phyloP scores from a whole-genome alignment of 2,329 filamentous ascomycete genomes.

The Microcyclosporella mali region DNA sequence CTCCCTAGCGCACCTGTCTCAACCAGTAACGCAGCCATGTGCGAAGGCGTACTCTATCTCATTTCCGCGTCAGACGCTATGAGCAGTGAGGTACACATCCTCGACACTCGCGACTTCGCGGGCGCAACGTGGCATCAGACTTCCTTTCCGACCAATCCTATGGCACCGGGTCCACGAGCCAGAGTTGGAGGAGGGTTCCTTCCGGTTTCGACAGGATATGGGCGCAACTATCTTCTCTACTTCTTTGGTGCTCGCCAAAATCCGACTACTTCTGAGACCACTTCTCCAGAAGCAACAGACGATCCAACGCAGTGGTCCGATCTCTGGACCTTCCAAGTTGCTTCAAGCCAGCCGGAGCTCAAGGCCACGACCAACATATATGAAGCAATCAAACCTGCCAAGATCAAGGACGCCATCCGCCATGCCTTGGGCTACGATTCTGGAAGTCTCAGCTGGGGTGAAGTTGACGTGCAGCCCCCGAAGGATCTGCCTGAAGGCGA shows the following conservation, averaged over 20 bases:
- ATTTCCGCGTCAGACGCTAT: slow-evolving; percentile 32
- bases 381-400: slow-evolving; percentile 36
- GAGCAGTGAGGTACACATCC: slow-evolving; percentile 28
- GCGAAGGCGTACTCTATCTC: slow-evolving; percentile 35
- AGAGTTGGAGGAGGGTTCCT: slow-evolving; percentile 35
- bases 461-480: slow-evolving; percentile 36
- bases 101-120: slow-evolving; percentile 16
- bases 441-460: slow-evolving; percentile 38
- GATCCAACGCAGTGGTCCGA: slow-evolving; percentile 33
- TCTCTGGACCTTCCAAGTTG: slow-evolving; percentile 42
- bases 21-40: slow-evolving; percentile 32
- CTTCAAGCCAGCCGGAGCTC: slow-evolving; percentile 29
- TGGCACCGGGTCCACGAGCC: slow-evolving; percentile 38
- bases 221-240: slow-evolving; percentile 41
- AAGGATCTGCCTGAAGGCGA: slow-evolving; percentile 29
- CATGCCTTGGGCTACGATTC: slow-evolving; percentile 36
- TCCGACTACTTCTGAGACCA: slow-evolving; percentile 10
- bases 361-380: slow-evolving; percentile 23
- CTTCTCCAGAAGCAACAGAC: slow-evolving; percentile 16
- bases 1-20: slow-evolving; percentile 26
- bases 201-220: slow-evolving; percentile 39
- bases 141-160: slow-evolving; percentile 38
- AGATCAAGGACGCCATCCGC: slow-evolving; percentile 40
- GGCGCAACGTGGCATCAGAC: slow-evolving; percentile 36
- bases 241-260: slow-evolving; percentile 33